phyloP scores from a whole-genome alignment of 192 early-diverging fungal genomes.

The Borealophlyctis nickersoniae region DNA sequence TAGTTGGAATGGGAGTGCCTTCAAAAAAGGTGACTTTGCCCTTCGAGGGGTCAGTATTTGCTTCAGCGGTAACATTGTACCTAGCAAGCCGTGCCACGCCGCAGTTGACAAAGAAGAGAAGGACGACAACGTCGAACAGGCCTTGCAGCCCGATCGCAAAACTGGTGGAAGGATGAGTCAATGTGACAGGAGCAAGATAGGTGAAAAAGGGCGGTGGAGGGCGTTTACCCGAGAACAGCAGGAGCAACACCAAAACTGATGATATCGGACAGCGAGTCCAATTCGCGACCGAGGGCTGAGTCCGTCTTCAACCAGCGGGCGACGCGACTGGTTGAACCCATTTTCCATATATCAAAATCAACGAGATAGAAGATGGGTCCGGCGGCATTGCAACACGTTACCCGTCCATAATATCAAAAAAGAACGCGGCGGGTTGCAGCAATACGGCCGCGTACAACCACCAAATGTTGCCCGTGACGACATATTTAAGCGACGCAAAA shows the following conservation, averaged over 20 bases:
- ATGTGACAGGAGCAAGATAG: not conserved
- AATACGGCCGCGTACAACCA: slow-evolving; percentile 31
- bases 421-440: slow-evolving; percentile 29
- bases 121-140: slow-evolving; percentile 68
- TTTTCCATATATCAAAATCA: too few relatives aligned
- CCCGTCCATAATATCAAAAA: slow-evolving; percentile 39
- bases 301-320: slow-evolving; percentile 75
- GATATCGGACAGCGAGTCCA: slow-evolving; percentile 86
- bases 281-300: slow-evolving; percentile 80
- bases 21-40: slow-evolving; percentile 85
- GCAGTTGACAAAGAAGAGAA: slow-evolving; percentile 78
- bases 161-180: slow-evolving; percentile 1
- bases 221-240: slow-evolving; percentile 61
- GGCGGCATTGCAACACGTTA: too few relatives aligned
- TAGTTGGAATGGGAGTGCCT: slow-evolving; percentile 85
- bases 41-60: slow-evolving; percentile 62
- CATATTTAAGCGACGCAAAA: slow-evolving; percentile 35
- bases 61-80: slow-evolving; percentile 82
- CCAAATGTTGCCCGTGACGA: slow-evolving; percentile 31
- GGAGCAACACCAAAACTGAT: slow-evolving; percentile 80
- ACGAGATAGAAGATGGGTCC: too few relatives aligned
- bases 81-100: slow-evolving; percentile 72
- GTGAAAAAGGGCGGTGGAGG: not conserved
- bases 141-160: slow-evolving; percentile 85
- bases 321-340: slow-evolving; percentile 42